Conservation (phyloP, 192 early-diverging fungal species). For the Coemansia furcata region DNA sequence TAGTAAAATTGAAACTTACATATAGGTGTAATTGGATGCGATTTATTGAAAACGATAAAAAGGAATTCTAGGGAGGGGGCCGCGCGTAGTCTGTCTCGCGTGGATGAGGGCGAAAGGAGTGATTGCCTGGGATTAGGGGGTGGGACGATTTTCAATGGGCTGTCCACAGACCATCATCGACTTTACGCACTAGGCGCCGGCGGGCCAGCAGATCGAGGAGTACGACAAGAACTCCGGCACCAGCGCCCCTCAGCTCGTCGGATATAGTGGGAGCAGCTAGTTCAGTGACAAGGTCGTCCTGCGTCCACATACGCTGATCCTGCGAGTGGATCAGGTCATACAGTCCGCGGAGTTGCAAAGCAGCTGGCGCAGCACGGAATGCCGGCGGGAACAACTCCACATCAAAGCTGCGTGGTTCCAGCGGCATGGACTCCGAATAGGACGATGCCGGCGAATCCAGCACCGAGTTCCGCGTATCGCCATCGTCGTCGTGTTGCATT, state of each 20-base stretch:
- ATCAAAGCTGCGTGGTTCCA: constrained; percentile 10
- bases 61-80: neutral
- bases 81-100: neutral
- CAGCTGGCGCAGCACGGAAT: constrained; percentile 25
- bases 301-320: constrained; percentile 36
- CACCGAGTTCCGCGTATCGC: constrained; percentile 6
- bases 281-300: constrained; percentile 20
- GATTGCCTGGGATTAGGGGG: neutral
- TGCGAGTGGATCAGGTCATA: constrained; percentile 18
- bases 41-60: neutral
- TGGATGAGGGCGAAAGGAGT: neutral
- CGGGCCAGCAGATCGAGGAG: constrained; percentile 39
- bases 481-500: neutral
- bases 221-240: constrained; percentile 12
- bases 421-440: neutral
- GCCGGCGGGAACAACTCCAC: constrained; percentile 32
- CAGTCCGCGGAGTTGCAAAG: constrained; percentile 27
- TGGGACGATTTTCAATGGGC: constrained; percentile 13
- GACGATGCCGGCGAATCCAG: neutral
- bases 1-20: neutral
- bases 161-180: constrained; percentile 32
- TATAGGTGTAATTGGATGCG: neutral
- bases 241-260: constrained; percentile 10
- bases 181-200: constrained; percentile 30
- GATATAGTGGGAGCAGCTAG: constrained; percentile 1